Conservation (phyloP, 805 yeast species). For the Maudiozyma saulgeensis region DNA sequence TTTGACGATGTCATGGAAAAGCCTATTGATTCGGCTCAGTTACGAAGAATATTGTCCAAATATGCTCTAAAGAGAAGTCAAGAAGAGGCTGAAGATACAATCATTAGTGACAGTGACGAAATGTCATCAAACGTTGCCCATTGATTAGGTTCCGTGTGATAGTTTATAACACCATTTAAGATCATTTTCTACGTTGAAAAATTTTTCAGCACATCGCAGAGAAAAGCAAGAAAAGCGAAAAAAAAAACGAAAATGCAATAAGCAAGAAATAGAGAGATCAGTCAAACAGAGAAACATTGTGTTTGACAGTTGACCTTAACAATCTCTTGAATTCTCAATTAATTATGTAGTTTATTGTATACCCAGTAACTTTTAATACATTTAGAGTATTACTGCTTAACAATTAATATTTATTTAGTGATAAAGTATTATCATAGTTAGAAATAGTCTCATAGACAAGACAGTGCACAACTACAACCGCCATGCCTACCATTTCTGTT, state of each 20-base stretch:
- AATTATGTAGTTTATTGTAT: not conserved
- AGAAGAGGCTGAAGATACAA: conserved; percentile 24
- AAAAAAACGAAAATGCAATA: not conserved
- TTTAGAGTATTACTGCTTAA: not conserved
- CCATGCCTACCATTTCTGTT: conserved; percentile 94
- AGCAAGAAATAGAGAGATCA: not conserved
- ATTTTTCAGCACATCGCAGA: not conserved
- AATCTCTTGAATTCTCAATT: too few species aligned
- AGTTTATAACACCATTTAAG: too few species aligned
- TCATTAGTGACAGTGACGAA: conserved; percentile 26
- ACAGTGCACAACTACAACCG: not conserved
- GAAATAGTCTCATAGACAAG: not conserved
- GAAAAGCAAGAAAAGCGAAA: not conserved
- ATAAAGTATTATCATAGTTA: too few species aligned
- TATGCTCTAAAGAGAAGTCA: conserved; percentile 26
- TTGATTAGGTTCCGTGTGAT: not conserved
- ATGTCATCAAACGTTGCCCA: not conserved
- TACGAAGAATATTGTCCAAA: conserved; percentile 23
- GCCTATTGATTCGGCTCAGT: conserved; percentile 36
- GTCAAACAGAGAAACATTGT: not conserved
- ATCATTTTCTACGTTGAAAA: conserved; percentile 4
- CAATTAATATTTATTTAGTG: not conserved
- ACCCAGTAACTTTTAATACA: not conserved
- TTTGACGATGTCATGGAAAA: conserved; percentile 70
- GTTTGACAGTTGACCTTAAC: too few species aligned